These are phyloP conservation scores for Chrysoporthe deuterocubensis DNA, from an alignment of 2,329 filamentous ascomycete species.

Conservation along the genomic window DNA sequence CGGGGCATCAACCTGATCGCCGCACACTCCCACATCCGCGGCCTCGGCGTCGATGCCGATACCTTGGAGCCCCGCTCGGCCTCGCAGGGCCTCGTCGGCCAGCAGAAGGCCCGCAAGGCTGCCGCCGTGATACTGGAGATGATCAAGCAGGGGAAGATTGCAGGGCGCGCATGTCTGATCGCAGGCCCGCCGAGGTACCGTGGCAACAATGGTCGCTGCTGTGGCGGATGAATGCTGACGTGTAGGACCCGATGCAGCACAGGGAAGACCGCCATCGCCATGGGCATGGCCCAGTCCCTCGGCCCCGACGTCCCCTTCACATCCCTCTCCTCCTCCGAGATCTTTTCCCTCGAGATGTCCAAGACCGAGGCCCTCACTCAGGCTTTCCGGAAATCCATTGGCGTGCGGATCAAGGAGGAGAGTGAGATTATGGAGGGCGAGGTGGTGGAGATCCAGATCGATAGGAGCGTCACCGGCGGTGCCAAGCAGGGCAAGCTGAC, in stretches of 20 bases:
- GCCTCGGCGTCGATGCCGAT: conserved; percentile 89
- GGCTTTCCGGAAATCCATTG: conserved; percentile 98
- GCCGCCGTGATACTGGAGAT: conserved; percentile 96
- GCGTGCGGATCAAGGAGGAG: conserved; percentile 97
- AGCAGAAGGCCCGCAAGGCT: conserved; percentile 95
- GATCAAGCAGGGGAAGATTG: conserved; percentile 99
- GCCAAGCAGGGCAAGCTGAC: conserved; percentile 99
- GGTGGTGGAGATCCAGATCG: conserved; percentile 98
- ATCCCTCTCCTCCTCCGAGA: conserved; percentile 92
- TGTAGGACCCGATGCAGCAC: conserved; percentile 61
- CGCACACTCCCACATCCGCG: conserved; percentile 96
- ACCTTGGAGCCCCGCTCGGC: conserved; percentile 83
- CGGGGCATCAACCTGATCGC: conserved; percentile 96
- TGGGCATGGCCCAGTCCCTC: conserved; percentile 97
- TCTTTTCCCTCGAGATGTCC: conserved; percentile 98
- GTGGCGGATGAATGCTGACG: background rate
- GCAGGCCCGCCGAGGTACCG: conserved; percentile 83
- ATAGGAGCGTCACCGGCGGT: conserved; percentile 92
- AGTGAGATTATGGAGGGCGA: conserved; percentile 99
- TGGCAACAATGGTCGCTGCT: background rate
- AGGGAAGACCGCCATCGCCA: conserved; percentile 97
- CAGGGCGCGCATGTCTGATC: conserved; percentile 90
- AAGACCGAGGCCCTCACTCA: conserved; percentile 98
- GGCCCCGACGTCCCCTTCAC: conserved; percentile 96
- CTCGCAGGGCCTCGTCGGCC: conserved; percentile 93